Evolutionary conservation across 257 asterid species (phyloP).

Genomic region (Gentiana dahurica): DNA sequence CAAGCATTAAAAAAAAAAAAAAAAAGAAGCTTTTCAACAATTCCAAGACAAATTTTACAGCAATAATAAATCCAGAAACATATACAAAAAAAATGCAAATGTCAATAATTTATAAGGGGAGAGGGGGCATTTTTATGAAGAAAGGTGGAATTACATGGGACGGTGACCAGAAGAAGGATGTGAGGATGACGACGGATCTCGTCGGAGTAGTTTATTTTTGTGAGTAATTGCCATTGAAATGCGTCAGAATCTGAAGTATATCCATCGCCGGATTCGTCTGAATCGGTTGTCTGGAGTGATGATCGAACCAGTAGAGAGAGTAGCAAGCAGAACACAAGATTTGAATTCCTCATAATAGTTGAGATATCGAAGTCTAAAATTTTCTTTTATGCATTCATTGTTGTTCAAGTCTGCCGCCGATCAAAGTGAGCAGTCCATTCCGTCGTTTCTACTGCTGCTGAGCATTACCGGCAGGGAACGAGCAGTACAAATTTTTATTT

Average conservation of each 20-base stretch:
- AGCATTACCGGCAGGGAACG: too few relatives aligned
- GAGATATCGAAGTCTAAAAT: too few relatives aligned
- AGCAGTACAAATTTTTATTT: too few relatives aligned
- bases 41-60: not conserved
- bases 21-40: too few relatives aligned
- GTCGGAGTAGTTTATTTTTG: slow-evolving; percentile 50
- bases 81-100: not conserved
- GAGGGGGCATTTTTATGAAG: not conserved
- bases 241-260: slow-evolving; percentile 9
- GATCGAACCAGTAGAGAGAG: not conserved
- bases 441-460: too few relatives aligned
- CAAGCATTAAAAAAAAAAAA: too few relatives aligned
- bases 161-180: slow-evolving; percentile 60
- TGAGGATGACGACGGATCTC: slow-evolving; percentile 64
- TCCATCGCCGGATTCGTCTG: slow-evolving; percentile 15
- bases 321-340: not conserved
- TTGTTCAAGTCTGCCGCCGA: too few relatives aligned
- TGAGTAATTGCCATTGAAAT: slow-evolving; percentile 53
- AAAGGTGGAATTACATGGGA: slow-evolving; percentile 55
- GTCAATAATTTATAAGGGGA: too few relatives aligned
- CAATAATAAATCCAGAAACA: too few relatives aligned
- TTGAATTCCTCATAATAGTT: too few relatives aligned
- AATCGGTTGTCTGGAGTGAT: slow-evolving; percentile 6
- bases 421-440: too few relatives aligned
- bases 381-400: too few relatives aligned